Evolutionary conservation across 2,329 filamentous ascomycete genomes (phyloP).

Genomic region (Phoma herbarum): DNA sequence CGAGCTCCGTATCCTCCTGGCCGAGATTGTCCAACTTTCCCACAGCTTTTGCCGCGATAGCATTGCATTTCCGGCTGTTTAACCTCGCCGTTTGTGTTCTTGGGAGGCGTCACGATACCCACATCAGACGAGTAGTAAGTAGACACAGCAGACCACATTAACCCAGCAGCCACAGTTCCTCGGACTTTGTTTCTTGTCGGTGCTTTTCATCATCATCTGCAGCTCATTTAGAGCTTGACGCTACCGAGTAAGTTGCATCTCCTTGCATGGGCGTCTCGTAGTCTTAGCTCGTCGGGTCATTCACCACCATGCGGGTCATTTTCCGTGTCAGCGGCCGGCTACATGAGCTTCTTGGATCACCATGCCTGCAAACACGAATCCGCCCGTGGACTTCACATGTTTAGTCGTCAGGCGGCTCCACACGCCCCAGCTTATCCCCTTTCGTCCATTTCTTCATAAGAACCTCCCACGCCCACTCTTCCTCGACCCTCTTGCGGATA

Average conservation of each 20-base stretch:
- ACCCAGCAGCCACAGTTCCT: constrained; percentile 31
- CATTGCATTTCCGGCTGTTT: constrained; percentile 41
- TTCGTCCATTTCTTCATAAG: constrained; percentile 49
- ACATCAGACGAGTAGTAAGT: constrained; percentile 39
- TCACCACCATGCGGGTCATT: constrained; percentile 42
- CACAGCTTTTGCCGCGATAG: constrained; percentile 25
- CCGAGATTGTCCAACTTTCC: constrained; percentile 38
- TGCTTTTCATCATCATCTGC: constrained; percentile 21
- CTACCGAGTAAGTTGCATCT: constrained; percentile 43
- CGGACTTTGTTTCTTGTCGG: not conserved
- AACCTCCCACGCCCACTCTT: constrained; percentile 28
- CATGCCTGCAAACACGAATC: constrained; percentile 40
- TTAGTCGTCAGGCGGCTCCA: constrained; percentile 28
- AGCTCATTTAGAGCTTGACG: constrained; percentile 28
- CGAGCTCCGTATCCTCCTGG: constrained; percentile 46
- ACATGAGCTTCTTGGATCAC: constrained; percentile 36
- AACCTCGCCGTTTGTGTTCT: constrained; percentile 27
- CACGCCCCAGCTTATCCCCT: constrained; percentile 37
- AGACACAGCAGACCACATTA: constrained; percentile 31
- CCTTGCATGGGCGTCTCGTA: constrained; percentile 27
- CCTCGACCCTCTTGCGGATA: constrained; percentile 25
- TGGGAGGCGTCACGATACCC: constrained; percentile 12
- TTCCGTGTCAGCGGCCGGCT: constrained; percentile 46
- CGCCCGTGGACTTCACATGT: constrained; percentile 49
- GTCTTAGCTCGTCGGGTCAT: constrained; percentile 33